Evolutionary conservation across 2,329 filamentous ascomycete genomes (phyloP), one percentile per base, ranked within the genome.

Genomic region (Myriosclerotinia curreyana): DNA sequence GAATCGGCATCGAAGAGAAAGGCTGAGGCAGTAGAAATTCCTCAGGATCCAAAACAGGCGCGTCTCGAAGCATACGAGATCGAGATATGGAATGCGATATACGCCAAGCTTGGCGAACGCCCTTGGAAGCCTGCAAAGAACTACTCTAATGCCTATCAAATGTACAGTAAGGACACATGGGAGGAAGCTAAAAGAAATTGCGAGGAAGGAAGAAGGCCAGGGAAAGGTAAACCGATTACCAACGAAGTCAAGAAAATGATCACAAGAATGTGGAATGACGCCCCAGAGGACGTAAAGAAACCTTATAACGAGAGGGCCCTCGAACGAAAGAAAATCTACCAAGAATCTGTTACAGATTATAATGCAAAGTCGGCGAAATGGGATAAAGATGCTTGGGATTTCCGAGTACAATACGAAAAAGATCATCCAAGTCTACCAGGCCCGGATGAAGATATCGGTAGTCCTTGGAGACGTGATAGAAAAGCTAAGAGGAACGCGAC

Each of bases 261-360:
- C 12, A 93, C 93, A 36, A 88, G 89, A 73, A 93, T 95, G 87
- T 99, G 95, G 95, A 91, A 89, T 70, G 89, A 90, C 58, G 86
- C 90, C 0, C 77, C 82, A 1, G 81, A 86, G 7, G 89, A 90
- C 52, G 83, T 86, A 70, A 91, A 89, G 72, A 82, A 83, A 73
- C 93, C 92, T 0, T 98, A 90, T 72, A 83, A 93, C 56, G 87
- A 92, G 36, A 83, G 88, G 74, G 90, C 90, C 5, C 82, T 87
- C 62, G 82, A 82, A 60, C 88, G 91, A 69, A 93, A 93, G 74
- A 80, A 82, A 64, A 80, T 77, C 1, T 90, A 92, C 69, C 79
- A 79, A 36, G 79, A 81, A 46, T 82, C 82, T 8, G 73, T 89
- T 62, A 80, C 79, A 20, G 80, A 80, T 28, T 92, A 85, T 75